Evolutionary conservation across 345 rosid genomes (phyloP), one percentile per base, ranked within the genome.

Genomic region (Litchi chinensis): DNA sequence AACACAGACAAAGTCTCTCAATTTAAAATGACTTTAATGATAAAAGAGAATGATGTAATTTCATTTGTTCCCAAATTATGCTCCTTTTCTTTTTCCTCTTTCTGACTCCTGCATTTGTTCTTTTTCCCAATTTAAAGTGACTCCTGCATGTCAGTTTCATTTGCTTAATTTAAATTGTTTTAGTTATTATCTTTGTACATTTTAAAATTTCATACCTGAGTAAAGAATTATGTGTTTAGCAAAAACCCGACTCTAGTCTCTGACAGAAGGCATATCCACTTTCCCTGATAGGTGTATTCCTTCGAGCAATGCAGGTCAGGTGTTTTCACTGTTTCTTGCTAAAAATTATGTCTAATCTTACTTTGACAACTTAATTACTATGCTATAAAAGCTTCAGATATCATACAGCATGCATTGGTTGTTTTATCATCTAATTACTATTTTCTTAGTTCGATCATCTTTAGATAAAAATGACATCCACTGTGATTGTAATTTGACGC

Each of bases 271-370:
- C 77, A 10, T 95, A 95, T 82, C 98, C 97, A 4, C 88, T 89
- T 78, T 92, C 96, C 82, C 86, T 93, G 83, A 88, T 95, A 39
- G 98, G 97, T 40, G 98, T 91, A 65, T 92, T 97, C 56, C 90
- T 95, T 54, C 91, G 66, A 85, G 98, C 98, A 79, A 95, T 93
- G 99, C 96, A 95, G 97, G 98, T 95, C 15, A 76, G 13, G 37
- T 52, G 26, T 57, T 68, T 77, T 78, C 24, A n/a, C 63, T 39
- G 74, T 69, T 60, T 59, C 37, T 28, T 62, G 21, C 13, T 4
- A 19, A 59, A 19, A 59, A 1, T 19, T 19, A 7, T 59, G 26
- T 9, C 5, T 8, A 59, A 59, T 59, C 64, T 59, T 40, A 21
- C 28, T 74, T 57, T 24, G 69, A 22, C 57, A 15, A 65, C 41